A percentile compares a stretch with the other conserved stretches of the same genome.
These are phyloP conservation scores for Collariella sp. DNA, from an alignment of 495 filamentous ascomycete genomes.

Conservation along the genomic window DNA sequence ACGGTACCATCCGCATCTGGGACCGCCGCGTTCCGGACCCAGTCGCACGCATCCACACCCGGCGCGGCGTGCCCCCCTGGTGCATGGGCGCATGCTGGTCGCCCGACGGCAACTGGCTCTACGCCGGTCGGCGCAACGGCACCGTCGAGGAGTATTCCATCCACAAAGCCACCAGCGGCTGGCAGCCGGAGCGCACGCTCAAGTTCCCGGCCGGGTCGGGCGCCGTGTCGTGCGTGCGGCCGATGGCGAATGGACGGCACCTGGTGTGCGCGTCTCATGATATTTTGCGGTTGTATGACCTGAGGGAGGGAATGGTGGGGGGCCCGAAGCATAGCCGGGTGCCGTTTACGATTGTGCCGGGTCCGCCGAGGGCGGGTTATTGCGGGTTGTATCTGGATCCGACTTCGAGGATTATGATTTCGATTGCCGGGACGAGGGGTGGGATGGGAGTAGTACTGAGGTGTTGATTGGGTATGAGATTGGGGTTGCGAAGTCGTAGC, in stretches of 20 bases:
- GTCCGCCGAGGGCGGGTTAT: constrained; percentile 80
- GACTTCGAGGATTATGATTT: constrained; percentile 83
- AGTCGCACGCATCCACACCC: constrained; percentile 65
- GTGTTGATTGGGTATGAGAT: constrained; percentile 94
- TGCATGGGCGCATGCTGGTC: constrained; percentile 98
- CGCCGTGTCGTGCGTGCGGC: constrained; percentile 71
- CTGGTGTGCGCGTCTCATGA: constrained; percentile 92
- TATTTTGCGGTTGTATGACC: constrained; percentile 85
- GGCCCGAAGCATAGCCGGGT: constrained; percentile 71
- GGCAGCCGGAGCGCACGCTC: constrained; percentile 68
- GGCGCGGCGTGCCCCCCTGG: constrained; percentile 76
- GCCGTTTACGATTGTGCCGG: constrained; percentile 89
- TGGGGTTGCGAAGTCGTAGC: constrained; percentile 5
- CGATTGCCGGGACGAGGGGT: constrained; percentile 80
- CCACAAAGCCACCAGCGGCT: constrained; percentile 60
- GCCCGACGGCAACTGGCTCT: constrained; percentile 91
- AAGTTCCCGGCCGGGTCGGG: constrained; percentile 87
- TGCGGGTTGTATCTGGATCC: constrained; percentile 77
- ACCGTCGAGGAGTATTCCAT: constrained; percentile 92
- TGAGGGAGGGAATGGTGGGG: constrained; percentile 57
- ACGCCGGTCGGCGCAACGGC: constrained; percentile 84
- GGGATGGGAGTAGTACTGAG: constrained; percentile 91
- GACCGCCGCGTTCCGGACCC: constrained; percentile 72
- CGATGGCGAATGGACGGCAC: constrained; percentile 92
- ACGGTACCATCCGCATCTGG: constrained; percentile 87